phyloP scores from a whole-genome alignment of 441 rosid genomes.

The Mallotus repandus region DNA sequence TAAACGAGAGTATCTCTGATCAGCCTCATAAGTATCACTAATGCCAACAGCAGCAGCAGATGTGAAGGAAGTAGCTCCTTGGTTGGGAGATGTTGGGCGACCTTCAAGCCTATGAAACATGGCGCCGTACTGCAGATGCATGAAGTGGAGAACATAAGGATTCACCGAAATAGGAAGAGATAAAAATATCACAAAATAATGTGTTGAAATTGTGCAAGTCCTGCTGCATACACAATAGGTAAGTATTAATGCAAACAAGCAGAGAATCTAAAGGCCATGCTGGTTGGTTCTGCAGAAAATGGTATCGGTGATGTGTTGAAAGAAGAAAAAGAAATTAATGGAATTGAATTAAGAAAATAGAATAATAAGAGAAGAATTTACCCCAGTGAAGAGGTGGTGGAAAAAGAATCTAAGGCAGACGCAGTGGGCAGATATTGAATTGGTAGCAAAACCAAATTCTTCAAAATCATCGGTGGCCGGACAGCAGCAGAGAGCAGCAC shows the following conservation, averaged over 20 bases:
- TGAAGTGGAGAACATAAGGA: constrained; percentile 7
- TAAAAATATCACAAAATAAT: no score
- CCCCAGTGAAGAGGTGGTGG: constrained; percentile 55
- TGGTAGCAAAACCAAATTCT: constrained; percentile 43
- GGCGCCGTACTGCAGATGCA: constrained; percentile 14
- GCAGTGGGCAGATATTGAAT: constrained; percentile 50
- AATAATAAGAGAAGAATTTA: constrained; percentile 15
- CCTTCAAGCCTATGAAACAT: constrained; percentile 65
- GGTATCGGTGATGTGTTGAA: no score
- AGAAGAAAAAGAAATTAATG: neutral
- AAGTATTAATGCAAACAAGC: no score
- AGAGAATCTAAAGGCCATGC: no score
- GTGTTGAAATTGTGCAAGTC: no score
- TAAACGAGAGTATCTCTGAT: constrained; percentile 50
- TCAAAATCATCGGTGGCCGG: constrained; percentile 45
- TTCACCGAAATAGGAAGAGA: neutral
- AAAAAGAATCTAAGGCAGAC: constrained; percentile 46
- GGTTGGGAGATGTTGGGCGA: constrained; percentile 40
- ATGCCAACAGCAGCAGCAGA: constrained; percentile 30
- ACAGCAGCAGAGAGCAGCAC: constrained; percentile 57
- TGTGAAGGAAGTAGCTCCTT: constrained; percentile 41
- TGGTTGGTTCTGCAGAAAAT: no score
- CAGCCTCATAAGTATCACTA: constrained; percentile 48
- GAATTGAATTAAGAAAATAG: neutral
- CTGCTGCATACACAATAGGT: no score